A percentile compares a stretch with the other conserved stretches of the same genome.
Evolutionary conservation across 495 filamentous ascomycete genomes (phyloP).

Genomic region (Tuber aestivum): DNA sequence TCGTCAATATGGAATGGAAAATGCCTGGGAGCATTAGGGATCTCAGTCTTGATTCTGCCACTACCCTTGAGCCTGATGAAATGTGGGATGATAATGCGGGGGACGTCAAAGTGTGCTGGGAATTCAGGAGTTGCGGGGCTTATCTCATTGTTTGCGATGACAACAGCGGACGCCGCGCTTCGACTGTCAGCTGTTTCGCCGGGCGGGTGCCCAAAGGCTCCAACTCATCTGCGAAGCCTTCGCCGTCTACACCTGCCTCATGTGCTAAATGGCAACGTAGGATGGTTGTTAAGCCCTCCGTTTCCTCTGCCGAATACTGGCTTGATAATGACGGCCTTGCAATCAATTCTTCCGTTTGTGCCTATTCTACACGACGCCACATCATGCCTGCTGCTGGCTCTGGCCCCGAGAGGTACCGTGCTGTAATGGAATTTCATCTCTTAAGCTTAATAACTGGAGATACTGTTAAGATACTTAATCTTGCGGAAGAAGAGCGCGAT

Average conservation of each 20-base stretch:
- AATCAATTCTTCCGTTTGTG: conserved; percentile 33
- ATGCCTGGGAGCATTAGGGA: conserved; percentile 26
- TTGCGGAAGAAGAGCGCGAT: conserved; percentile 31
- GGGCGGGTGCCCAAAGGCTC: conserved; percentile 7
- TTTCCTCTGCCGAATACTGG: conserved; percentile 28
- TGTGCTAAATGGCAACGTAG: conserved; percentile 28
- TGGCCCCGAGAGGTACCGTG: conserved; percentile 4
- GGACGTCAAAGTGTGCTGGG: conserved; percentile 27
- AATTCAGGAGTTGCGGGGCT: conserved; percentile 37
- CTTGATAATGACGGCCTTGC: conserved; percentile 38
- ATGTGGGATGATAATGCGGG: conserved; percentile 21
- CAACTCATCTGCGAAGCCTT: background rate
- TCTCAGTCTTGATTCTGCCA: conserved; percentile 24
- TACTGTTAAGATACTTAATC: conserved; percentile 33
- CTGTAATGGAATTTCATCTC: conserved; percentile 38
- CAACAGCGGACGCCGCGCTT: conserved; percentile 20
- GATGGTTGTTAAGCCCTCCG: conserved; percentile 23
- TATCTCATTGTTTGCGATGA: conserved; percentile 37
- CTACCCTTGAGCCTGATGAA: conserved; percentile 13
- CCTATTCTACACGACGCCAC: conserved; percentile 37
- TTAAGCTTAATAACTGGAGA: conserved; percentile 33
- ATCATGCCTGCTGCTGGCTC: conserved; percentile 8
- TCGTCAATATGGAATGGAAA: conserved; percentile 36
- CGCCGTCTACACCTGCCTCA: background rate
- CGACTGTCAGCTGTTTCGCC: conserved; percentile 36